Evolutionary conservation across 169 alveolate species (phyloP), one percentile per base, ranked within the genome.

Genomic region (Babesia gibsoni): DNA sequence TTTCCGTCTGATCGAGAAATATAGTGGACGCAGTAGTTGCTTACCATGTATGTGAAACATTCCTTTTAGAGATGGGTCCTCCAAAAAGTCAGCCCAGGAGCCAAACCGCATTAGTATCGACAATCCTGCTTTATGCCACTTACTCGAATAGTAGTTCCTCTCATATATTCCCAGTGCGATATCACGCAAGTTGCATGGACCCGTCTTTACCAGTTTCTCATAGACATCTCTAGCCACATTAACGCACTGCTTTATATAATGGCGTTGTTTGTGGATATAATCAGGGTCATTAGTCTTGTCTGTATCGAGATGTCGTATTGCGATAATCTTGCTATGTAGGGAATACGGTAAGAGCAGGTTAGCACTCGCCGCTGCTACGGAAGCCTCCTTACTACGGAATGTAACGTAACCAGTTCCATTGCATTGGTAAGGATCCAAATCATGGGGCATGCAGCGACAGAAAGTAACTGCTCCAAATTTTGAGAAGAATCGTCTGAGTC

Each of bases 371-470:
- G 74, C 84, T 7, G 66, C 64, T n/a, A 54, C 43, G 20, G 91
- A 63, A 7, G 79, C 90, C 73, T 43, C 80, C 50, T 72, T 77
- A 72, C 82, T 83, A 22, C 85, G 41, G 68, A 90, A 90, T 22
- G 91, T 74, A 64, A 91, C 92, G 45, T 74, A 90, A 27, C 93
- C 93, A 3, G 82, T 66, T 39, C 95, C 94, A 39, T 83, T 82
- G 75, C 91, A 84, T 53, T 91, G 95, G 69, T 91, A 93, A 4
- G 97, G 95, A 58, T 93, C 97, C 46, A 89, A 89, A 4, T 84
- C 87, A 37, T 93, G 91, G 5, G 95, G 92, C 67, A 88, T 79
- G 48, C 91, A 89, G 23, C 94, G 73, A 46, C 90, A 69, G 42
- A 73, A 78, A 52, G 80, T 53, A 53, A 92, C 90, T 14, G 69